phyloP scores from a whole-genome alignment of 257 asterid species.

The Sherardia arvensis region DNA sequence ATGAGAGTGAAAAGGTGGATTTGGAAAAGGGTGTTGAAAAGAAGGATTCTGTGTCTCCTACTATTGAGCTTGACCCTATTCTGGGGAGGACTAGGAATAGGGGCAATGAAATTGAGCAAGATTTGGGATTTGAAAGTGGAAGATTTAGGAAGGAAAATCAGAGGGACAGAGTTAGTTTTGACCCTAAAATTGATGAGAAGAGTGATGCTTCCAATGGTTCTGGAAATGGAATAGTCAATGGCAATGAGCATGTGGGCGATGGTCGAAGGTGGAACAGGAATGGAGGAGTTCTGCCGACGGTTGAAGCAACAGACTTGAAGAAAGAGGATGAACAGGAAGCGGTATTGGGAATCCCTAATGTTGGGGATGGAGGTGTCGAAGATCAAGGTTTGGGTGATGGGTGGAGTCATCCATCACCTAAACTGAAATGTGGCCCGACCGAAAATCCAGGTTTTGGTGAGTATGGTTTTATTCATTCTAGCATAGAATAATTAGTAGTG shows the following conservation, averaged over 20 bases:
- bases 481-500: background rate
- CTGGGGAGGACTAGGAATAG: conserved; percentile 66
- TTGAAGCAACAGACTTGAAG: conserved; percentile 34
- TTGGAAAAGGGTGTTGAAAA: conserved; percentile 56
- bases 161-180: conserved; percentile 23
- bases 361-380: conserved; percentile 43
- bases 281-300: conserved; percentile 24
- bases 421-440: conserved; percentile 50
- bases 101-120: conserved; percentile 56
- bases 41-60: conserved; percentile 63
- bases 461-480: conserved; percentile 17
- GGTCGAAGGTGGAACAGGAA: conserved; percentile 24
- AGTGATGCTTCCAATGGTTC: conserved; percentile 27
- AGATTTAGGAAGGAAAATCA: conserved; percentile 27
- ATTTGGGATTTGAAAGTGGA: conserved; percentile 27
- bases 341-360: conserved; percentile 20
- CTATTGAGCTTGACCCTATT: conserved; percentile 79
- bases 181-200: conserved; percentile 23
- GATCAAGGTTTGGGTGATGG: conserved; percentile 51
- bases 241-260: conserved; percentile 5
- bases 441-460: conserved; percentile 88
- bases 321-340: conserved; percentile 34
- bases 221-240: conserved; percentile 12
- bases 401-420: conserved; percentile 32
- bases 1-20: conserved; percentile 35